Evolutionary conservation across 176 grass and related monocot genomes (phyloP).

Genomic region (Eragrostis curvula): DNA sequence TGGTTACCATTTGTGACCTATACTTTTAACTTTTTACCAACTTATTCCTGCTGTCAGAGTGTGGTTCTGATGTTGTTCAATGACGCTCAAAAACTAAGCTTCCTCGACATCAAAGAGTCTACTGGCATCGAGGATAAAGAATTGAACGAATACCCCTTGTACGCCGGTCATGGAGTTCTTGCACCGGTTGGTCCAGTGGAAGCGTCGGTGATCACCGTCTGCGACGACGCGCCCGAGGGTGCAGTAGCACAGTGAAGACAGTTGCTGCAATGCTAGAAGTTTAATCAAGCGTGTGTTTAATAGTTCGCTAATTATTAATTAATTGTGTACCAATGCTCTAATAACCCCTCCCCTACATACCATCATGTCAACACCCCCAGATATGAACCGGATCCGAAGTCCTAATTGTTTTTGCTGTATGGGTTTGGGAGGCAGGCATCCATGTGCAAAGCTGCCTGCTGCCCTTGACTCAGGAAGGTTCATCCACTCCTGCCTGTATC

Average conservation of each 20-base stretch:
- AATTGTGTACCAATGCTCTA: slow-evolving; percentile 22
- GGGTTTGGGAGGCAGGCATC: slow-evolving; percentile 32
- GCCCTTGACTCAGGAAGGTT: slow-evolving; percentile 30
- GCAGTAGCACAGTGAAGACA: slow-evolving; percentile 17
- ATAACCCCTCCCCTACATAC: slow-evolving; percentile 26
- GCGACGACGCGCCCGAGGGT: slow-evolving; percentile 18
- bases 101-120: slow-evolving; percentile 91
- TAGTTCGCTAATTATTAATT: slow-evolving; percentile 21
- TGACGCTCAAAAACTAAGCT: slow-evolving; percentile 90
- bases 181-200: slow-evolving; percentile 71
- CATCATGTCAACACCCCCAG: slow-evolving; percentile 7
- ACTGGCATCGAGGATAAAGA: slow-evolving; percentile 98
- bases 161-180: slow-evolving; percentile 99
- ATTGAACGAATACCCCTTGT: no score
- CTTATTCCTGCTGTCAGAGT: slow-evolving; percentile 58
- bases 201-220: slow-evolving; percentile 31
- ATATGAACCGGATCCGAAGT: background rate
- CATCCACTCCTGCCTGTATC: background rate
- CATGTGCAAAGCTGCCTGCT: slow-evolving; percentile 1
- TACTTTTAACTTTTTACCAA: background rate
- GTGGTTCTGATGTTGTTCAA: slow-evolving; percentile 99
- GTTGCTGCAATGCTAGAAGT: slow-evolving; percentile 13
- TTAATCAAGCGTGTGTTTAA: background rate
- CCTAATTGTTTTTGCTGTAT: slow-evolving; percentile 13
- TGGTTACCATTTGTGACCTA: no score